phyloP scores from a whole-genome alignment of 352 stramenopile species.

The Elongisporangium undulatum region DNA sequence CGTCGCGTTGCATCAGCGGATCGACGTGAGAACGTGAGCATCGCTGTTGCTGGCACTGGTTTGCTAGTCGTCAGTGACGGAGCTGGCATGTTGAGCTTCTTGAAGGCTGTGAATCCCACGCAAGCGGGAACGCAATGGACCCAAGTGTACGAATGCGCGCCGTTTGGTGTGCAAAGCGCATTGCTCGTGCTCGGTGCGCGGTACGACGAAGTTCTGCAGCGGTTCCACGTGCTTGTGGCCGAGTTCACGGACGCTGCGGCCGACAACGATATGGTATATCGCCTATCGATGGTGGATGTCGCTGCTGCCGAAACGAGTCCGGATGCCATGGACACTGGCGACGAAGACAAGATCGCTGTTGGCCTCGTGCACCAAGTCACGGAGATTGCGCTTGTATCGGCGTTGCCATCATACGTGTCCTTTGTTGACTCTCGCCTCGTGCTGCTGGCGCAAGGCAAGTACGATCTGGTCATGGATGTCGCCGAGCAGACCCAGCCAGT shows the following conservation, averaged over 20 bases:
- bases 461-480: slow-evolving; percentile 44
- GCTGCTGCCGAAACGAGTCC: slow-evolving; percentile 12
- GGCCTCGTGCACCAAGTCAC: slow-evolving; percentile 33
- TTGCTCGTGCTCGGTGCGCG: slow-evolving; percentile 41
- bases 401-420: slow-evolving; percentile 48
- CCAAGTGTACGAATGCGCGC: slow-evolving; percentile 45
- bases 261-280: slow-evolving; percentile 53
- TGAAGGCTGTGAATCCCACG: slow-evolving; percentile 29
- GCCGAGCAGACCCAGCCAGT: not conserved
- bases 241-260: slow-evolving; percentile 26
- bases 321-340: slow-evolving; percentile 21
- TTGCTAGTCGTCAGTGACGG: slow-evolving; percentile 67
- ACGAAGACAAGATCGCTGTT: slow-evolving; percentile 16
- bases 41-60: slow-evolving; percentile 56
- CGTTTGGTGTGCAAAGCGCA: slow-evolving; percentile 21
- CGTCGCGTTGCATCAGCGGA: slow-evolving; percentile 8
- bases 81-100: slow-evolving; percentile 42
- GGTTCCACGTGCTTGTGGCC: slow-evolving; percentile 40
- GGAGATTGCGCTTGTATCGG: slow-evolving; percentile 38
- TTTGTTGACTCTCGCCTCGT: slow-evolving; percentile 40
- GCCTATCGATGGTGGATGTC: slow-evolving; percentile 39
- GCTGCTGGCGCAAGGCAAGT: slow-evolving; percentile 53
- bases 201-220: slow-evolving; percentile 35
- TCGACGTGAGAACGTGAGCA: slow-evolving; percentile 53
- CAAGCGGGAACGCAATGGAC: slow-evolving; percentile 27